Percentiles rank a stretch among this genome's conserved stretches.
Evolutionary conservation across 2,329 filamentous ascomycete species (phyloP).

Genomic region (Xylariaceae sp.): DNA sequence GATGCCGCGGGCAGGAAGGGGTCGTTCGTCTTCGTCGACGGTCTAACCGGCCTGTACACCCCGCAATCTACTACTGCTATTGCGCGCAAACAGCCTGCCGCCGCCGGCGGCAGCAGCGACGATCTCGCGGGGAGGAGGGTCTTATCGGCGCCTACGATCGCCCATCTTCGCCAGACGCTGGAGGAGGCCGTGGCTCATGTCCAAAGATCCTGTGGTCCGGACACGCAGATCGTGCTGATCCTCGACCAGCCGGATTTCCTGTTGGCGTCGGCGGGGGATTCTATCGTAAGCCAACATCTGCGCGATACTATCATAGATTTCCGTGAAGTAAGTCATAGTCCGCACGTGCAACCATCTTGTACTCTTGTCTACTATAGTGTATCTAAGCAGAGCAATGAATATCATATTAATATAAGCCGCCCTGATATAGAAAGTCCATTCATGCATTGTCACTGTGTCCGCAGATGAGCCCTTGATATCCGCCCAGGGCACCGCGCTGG

Average conservation of each 20-base stretch:
- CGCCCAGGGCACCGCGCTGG: slow-evolving; percentile 56
- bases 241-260: slow-evolving; percentile 62
- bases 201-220: slow-evolving; percentile 16
- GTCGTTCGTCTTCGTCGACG: slow-evolving; percentile 70
- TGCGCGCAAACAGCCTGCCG: not conserved
- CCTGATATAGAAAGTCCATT: slow-evolving; percentile 51
- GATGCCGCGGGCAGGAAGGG: slow-evolving; percentile 52
- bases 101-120: slow-evolving; percentile 2
- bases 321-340: slow-evolving; percentile 51
- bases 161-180: slow-evolving; percentile 38
- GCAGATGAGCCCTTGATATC: slow-evolving; percentile 69
- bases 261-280: slow-evolving; percentile 52
- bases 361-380: not conserved
- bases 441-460: slow-evolving; percentile 62
- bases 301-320: slow-evolving; percentile 53
- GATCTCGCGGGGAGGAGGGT: slow-evolving; percentile 13
- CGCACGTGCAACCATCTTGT: not conserved
- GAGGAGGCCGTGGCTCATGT: slow-evolving; percentile 37
- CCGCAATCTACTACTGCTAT: not conserved
- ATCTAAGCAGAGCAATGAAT: slow-evolving; percentile 5
- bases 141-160: slow-evolving; percentile 32
- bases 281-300: slow-evolving; percentile 42
- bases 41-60: slow-evolving; percentile 55
- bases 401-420: slow-evolving; percentile 21
- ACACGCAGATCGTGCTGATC: slow-evolving; percentile 50